phyloP scores from a whole-genome alignment of 305 asterid species.

The Fraxinus albicans region DNA sequence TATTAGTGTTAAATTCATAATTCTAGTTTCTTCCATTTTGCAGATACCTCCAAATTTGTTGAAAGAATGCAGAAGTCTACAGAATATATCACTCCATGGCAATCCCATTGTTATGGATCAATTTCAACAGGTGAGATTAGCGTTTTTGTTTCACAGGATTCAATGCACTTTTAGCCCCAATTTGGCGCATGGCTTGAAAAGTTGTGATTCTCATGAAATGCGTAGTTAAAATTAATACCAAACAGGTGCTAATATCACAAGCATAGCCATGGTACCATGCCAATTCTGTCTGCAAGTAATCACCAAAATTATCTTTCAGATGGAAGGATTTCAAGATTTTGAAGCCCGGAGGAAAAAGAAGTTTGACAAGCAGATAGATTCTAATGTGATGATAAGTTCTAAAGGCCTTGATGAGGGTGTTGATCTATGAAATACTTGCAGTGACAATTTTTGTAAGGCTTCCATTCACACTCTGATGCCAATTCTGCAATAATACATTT shows the following conservation, averaged over 20 bases:
- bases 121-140: slow-evolving; percentile 70
- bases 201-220: too few species aligned
- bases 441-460: slow-evolving; percentile 23
- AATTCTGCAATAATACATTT: background rate
- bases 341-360: slow-evolving; percentile 88
- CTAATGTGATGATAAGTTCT: slow-evolving; percentile 88
- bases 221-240: background rate
- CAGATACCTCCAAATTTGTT: background rate
- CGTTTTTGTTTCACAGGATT: background rate
- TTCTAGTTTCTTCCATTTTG: slow-evolving; percentile 11
- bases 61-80: background rate
- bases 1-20: slow-evolving; percentile 7
- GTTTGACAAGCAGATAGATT: slow-evolving; percentile 89
- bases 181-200: too few species aligned
- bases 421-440: slow-evolving; percentile 55
- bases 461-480: background rate
- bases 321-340: slow-evolving; percentile 87
- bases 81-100: slow-evolving; percentile 13
- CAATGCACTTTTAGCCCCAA: background rate
- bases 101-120: slow-evolving; percentile 92
- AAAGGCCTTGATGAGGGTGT: slow-evolving; percentile 99
- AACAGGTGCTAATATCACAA: background rate
- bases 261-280: background rate
- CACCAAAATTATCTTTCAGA: slow-evolving; percentile 35
- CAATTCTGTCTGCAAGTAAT: slow-evolving; percentile 4